A percentile compares a stretch with the other conserved stretches of the same genome.
Conservation (phyloP, 768 basidiomycete genomes). For the Suillus lakei region DNA sequence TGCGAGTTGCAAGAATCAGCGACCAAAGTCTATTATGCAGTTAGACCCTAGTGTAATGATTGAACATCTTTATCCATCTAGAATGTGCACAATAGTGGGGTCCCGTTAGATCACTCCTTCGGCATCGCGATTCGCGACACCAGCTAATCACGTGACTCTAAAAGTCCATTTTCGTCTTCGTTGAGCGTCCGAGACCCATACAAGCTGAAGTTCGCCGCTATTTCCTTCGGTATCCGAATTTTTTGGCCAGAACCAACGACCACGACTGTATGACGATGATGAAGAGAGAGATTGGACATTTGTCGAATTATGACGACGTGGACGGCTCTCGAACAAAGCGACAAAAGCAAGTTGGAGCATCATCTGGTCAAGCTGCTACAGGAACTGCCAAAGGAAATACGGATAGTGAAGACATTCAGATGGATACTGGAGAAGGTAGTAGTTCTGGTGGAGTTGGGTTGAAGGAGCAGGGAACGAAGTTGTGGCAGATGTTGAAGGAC, state of each 20-base stretch:
- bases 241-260: slow-evolving; percentile 13
- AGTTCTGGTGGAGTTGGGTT: slow-evolving; percentile 39
- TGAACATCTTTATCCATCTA: not conserved
- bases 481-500: slow-evolving; percentile 82
- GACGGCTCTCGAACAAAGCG: slow-evolving; percentile 56
- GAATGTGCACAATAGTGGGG: not conserved
- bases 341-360: slow-evolving; percentile 47
- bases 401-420: slow-evolving; percentile 27
- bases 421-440: slow-evolving; percentile 25
- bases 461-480: slow-evolving; percentile 68
- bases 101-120: not conserved
- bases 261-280: slow-evolving; percentile 38
- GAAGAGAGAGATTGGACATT: slow-evolving; percentile 55
- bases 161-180: slow-evolving; percentile 23
- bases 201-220: slow-evolving; percentile 38
- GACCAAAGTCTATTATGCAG: not conserved
- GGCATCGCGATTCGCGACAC: not conserved
- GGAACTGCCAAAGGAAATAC: slow-evolving; percentile 33
- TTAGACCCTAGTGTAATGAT: not conserved
- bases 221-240: slow-evolving; percentile 20
- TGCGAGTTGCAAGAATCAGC: slow-evolving; percentile 47
- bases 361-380: slow-evolving; percentile 47
- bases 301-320: slow-evolving; percentile 42
- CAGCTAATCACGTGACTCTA: slow-evolving; percentile 32
- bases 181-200: slow-evolving; percentile 28